phyloP scores from a whole-genome alignment of 2,329 filamentous ascomycete species.

The Tolypocladium tropicale region DNA sequence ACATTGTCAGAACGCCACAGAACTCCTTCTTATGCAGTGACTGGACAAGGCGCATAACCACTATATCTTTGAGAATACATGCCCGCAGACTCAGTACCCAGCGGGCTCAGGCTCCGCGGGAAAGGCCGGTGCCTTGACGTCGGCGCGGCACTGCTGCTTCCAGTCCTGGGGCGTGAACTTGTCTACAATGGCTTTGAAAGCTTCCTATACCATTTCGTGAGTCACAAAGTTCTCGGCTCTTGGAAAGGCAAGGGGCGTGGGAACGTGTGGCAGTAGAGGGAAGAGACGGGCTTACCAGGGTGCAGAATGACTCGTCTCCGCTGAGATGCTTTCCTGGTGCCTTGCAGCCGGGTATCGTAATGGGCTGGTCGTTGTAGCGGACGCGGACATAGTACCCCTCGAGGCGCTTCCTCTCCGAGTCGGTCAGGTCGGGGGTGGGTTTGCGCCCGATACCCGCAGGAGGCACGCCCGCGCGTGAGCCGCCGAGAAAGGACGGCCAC shows the following conservation, averaged over 20 bases:
- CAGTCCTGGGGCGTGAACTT: constrained; percentile 78
- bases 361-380: constrained; percentile 78
- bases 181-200: constrained; percentile 89
- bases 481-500: constrained; percentile 15
- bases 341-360: constrained; percentile 75
- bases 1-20: too few species aligned
- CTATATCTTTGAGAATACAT: background rate
- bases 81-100: constrained; percentile 26
- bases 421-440: constrained; percentile 42
- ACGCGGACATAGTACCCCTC: constrained; percentile 79
- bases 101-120: constrained; percentile 41
- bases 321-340: constrained; percentile 69
- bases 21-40: background rate
- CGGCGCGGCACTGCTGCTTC: constrained; percentile 44
- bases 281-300: constrained; percentile 61
- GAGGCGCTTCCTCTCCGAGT: constrained; percentile 47
- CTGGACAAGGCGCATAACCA: background rate
- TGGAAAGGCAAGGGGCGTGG: background rate
- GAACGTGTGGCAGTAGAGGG: too few species aligned
- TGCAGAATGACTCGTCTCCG: constrained; percentile 84
- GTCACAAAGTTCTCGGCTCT: constrained; percentile 1
- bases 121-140: constrained; percentile 31
- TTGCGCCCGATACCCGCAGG: constrained; percentile 49
- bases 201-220: constrained; percentile 42
- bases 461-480: constrained; percentile 14